phyloP scores from a whole-genome alignment of 1,284 basidiomycete species.

The Moesziomyces parantarcticus region DNA sequence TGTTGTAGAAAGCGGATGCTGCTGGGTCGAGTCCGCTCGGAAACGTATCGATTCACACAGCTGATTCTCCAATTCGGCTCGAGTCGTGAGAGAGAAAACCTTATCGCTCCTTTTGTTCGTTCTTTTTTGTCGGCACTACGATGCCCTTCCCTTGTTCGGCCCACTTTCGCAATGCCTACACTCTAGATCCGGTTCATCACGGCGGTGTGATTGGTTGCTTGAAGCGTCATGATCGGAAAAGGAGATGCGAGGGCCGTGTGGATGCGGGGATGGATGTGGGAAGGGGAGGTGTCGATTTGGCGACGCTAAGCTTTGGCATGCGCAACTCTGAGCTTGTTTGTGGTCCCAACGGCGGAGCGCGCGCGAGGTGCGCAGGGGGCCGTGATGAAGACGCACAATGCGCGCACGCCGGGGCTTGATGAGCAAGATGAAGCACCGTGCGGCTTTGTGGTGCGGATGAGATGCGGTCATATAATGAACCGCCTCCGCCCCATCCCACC shows the following conservation, averaged over 20 bases:
- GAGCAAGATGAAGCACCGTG: too few relatives aligned
- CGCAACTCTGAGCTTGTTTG: conserved; percentile 3
- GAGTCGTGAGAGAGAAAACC: conserved; percentile 1
- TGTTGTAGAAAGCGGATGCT: background rate
- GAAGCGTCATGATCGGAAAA: background rate
- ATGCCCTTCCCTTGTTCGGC: background rate
- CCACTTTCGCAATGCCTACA: background rate
- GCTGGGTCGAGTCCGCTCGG: conserved; percentile 12
- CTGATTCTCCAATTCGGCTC: background rate
- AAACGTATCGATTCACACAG: background rate
- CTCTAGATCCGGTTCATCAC: background rate
- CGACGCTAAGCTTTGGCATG: conserved; percentile 6
- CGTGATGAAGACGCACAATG: too few relatives aligned
- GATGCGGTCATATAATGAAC: too few relatives aligned
- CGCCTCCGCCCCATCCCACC: too few relatives aligned
- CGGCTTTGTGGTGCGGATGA: too few relatives aligned
- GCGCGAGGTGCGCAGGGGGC: too few relatives aligned
- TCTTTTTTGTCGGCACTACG: background rate
- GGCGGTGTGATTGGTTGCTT: background rate
- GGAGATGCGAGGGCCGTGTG: conserved; percentile 1
- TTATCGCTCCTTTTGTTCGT: conserved; percentile 15
- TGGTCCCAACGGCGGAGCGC: background rate
- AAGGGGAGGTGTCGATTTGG: conserved; percentile 12
- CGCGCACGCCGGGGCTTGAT: too few relatives aligned
- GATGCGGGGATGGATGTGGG: background rate